Percentiles rank a stretch among this genome's conserved stretches.
Conservation (phyloP, 495 filamentous ascomycete genomes). For the Durotheca rogersii region DNA sequence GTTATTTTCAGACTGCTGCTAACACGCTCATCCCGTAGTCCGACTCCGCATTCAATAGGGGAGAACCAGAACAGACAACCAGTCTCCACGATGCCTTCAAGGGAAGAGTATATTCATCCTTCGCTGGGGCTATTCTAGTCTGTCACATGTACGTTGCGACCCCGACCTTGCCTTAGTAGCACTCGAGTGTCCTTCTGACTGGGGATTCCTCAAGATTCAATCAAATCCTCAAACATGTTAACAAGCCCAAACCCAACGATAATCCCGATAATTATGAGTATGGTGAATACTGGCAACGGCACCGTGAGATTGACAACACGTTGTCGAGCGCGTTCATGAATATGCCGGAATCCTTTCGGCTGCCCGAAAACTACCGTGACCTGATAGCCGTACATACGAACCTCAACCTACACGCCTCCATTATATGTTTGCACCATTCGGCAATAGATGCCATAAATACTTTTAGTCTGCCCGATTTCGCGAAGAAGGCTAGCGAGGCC, state of each 20-base stretch:
- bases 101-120: slow-evolving; percentile 42
- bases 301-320: slow-evolving; percentile 48
- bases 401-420: slow-evolving; percentile 46
- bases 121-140: slow-evolving; percentile 41
- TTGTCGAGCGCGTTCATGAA: slow-evolving; percentile 50
- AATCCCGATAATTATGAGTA: slow-evolving; percentile 40
- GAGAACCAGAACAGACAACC: slow-evolving; percentile 36
- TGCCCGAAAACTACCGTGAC: slow-evolving; percentile 42
- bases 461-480: slow-evolving; percentile 33
- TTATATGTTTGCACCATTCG: slow-evolving; percentile 47
- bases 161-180: neutral
- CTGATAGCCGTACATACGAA: slow-evolving; percentile 44
- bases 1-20: slow-evolving; percentile 3
- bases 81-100: slow-evolving; percentile 41
- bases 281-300: slow-evolving; percentile 48
- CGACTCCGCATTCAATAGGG: slow-evolving; percentile 43
- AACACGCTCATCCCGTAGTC: slow-evolving; percentile 22
- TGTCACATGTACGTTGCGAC: slow-evolving; percentile 34
- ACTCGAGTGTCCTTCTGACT: slow-evolving; percentile 6
- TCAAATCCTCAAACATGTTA: slow-evolving; percentile 43
- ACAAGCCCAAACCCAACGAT: slow-evolving; percentile 42
- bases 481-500: slow-evolving; percentile 36
- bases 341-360: slow-evolving; percentile 43
- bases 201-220: slow-evolving; percentile 30
- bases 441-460: slow-evolving; percentile 45